phyloP scores from a whole-genome alignment of 1,284 basidiomycete species.

The Ustilago tritici region DNA sequence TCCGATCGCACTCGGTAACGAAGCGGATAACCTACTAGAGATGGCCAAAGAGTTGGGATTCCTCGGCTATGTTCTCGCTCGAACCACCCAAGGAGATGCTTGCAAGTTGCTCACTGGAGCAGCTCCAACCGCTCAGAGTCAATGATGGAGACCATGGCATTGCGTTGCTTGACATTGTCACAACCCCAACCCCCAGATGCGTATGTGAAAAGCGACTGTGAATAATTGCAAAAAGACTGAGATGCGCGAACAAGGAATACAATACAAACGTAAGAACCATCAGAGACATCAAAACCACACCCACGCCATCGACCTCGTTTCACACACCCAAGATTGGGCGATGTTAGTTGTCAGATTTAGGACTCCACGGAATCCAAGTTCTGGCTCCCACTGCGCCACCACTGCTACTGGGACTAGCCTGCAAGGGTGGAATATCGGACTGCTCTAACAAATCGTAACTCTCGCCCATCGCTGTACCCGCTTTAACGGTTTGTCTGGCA shows the following conservation, averaged over 20 bases:
- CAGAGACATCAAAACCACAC: neutral
- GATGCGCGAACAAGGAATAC: neutral
- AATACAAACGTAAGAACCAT: neutral
- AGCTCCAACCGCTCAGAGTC: neutral
- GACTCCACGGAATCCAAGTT: conserved; percentile 40
- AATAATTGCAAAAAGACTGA: neutral
- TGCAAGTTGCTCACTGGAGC: conserved; percentile 24
- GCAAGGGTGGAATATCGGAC: conserved; percentile 24
- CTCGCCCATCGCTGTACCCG: conserved; percentile 32
- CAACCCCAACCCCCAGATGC: neutral
- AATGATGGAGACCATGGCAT: neutral
- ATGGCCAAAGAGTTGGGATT: conserved; percentile 33
- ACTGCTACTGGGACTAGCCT: conserved; percentile 8
- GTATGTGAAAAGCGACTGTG: neutral
- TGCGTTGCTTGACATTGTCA: neutral
- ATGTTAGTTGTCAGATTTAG: conserved; percentile 2
- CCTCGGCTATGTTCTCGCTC: conserved; percentile 37
- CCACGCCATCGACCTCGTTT: too few species aligned
- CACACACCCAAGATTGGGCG: neutral
- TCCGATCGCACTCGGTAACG: conserved; percentile 16
- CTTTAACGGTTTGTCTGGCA: conserved; percentile 18
- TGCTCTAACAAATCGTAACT: conserved; percentile 50
- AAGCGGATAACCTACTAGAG: conserved; percentile 34
- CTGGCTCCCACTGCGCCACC: neutral
- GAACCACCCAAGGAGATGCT: conserved; percentile 26